These are phyloP conservation scores for Piloderma croceum DNA, from an alignment of 768 basidiomycete genomes.

Conservation along the genomic window DNA sequence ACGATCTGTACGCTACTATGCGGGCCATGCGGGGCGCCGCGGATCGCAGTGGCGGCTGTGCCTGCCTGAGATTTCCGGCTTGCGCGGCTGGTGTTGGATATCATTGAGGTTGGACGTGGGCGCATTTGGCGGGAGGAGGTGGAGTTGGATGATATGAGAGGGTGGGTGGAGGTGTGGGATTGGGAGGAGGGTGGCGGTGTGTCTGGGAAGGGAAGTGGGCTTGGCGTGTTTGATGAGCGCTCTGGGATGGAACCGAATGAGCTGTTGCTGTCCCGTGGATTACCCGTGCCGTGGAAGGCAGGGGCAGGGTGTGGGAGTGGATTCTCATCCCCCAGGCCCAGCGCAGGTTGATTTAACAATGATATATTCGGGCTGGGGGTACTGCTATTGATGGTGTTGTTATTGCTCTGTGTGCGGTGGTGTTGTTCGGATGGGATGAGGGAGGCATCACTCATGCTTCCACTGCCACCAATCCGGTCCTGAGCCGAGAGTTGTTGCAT, in stretches of 20 bases:
- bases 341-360: too few species aligned
- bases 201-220: too few species aligned
- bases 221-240: too few species aligned
- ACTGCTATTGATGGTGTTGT: slow-evolving; percentile 17
- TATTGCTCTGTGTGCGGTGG: slow-evolving; percentile 12
- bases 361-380: slow-evolving; percentile 27
- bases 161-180: slow-evolving; percentile 1
- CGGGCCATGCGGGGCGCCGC: slow-evolving; percentile 57
- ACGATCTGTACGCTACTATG: slow-evolving; percentile 62
- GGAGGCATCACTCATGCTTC: slow-evolving; percentile 11
- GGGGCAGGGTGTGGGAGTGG: slow-evolving; percentile 9
- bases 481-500: slow-evolving; percentile 33
- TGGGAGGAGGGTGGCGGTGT: too few species aligned
- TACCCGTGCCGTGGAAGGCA: slow-evolving; percentile 1
- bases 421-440: slow-evolving; percentile 13
- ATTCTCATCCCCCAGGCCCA: too few species aligned
- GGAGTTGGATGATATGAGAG: slow-evolving; percentile 10
- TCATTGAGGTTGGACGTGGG: slow-evolving; percentile 32
- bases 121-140: slow-evolving; percentile 16
- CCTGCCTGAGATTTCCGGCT: too few species aligned
- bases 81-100: slow-evolving; percentile 30
- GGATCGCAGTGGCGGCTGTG: slow-evolving; percentile 39
- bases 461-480: slow-evolving; percentile 15
- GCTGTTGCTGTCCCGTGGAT: too few species aligned
- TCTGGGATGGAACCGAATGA: too few species aligned